Conservation (phyloP, 2,329 filamentous ascomycete species). For the Cordyceps cicadae region DNA sequence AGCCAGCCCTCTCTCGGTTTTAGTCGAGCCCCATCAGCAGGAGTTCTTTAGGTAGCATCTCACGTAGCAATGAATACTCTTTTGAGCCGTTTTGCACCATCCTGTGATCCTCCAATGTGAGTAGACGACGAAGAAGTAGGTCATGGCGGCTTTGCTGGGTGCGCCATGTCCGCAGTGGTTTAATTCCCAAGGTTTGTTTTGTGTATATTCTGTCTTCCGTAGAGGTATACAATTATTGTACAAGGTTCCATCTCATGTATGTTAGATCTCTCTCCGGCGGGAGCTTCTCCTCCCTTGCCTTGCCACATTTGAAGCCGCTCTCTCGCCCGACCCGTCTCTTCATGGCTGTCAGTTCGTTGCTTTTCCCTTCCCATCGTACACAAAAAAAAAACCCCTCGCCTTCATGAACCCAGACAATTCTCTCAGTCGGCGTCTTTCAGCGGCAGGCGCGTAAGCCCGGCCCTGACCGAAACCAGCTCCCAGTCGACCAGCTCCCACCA, state of each 20-base stretch:
- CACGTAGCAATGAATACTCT: background rate
- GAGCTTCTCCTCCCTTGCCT: background rate
- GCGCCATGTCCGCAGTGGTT: background rate
- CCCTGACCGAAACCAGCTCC: slow-evolving; percentile 53
- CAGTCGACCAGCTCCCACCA: slow-evolving; percentile 93
- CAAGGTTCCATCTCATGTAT: background rate
- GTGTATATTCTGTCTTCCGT: slow-evolving; percentile 2
- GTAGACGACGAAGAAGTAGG: background rate
- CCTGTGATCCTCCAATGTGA: background rate
- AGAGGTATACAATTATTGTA: slow-evolving; percentile 10
- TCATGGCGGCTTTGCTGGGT: too few relatives aligned
- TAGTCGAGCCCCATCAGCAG: background rate
- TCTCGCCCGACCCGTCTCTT: background rate
- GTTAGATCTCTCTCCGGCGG: background rate
- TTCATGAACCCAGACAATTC: too few relatives aligned
- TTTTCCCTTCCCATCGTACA: background rate
- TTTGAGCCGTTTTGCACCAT: background rate
- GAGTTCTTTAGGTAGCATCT: slow-evolving; percentile 4
- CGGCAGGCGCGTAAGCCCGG: slow-evolving; percentile 26
- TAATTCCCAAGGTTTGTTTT: background rate
- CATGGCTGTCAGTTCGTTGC: background rate
- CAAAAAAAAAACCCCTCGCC: background rate
- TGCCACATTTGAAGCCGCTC: background rate
- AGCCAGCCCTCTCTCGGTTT: background rate
- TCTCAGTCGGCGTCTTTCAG: slow-evolving; percentile 21